Base-by-base conservation (phyloP, 306 rosid species). In the Rosa lucieae region DNA sequence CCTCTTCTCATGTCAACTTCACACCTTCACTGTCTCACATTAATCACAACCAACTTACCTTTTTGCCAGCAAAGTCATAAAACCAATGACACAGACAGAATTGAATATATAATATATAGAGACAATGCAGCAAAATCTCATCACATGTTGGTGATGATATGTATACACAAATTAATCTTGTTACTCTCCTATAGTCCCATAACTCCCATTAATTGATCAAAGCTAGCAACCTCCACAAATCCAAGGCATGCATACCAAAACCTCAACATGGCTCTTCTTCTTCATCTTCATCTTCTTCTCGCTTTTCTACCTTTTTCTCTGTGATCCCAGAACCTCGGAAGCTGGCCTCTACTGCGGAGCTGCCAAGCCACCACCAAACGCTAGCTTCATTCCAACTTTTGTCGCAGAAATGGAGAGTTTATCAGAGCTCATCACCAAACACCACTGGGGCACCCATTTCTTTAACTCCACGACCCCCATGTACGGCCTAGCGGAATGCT, bases 401-500 rank as follows among this genome's bases (percentile, higher is more conserved):
- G 84, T 82, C 65, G 68, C 82, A 59, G 97, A 88, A 79, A 92
- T 94, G 97, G 92, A 89, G 70, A 70, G 47, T 56, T 84, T 94
- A 5, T 90, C 97, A 1, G 79, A 88, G 48, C 73, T 14, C 0
- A 78, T 92, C 10, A 69, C 81, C 14, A 46, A 68, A 43, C 83
- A 74, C 20, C 55, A 52, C 6, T 94, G 88, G 88, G 91, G 86
- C 0, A 81, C 87, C 5, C 87, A 85, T 43, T 86, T 70, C 4
- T 81, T 83, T 10, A 90, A 89, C 79, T 67, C 87, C 35, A 70
- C 88, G 1, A 20, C 83, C 1, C 89, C 97, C 6, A 89, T 92
- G 62, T 94, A 67, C 56, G 94, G 86, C 76, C 70, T 92, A 0
- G 93, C 94, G 0, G 97, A 94, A 37, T 94, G 98, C 82, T 90